phyloP scores from a whole-genome alignment of 2,329 filamentous ascomycete genomes.

The Sordariomycetes sp. region DNA sequence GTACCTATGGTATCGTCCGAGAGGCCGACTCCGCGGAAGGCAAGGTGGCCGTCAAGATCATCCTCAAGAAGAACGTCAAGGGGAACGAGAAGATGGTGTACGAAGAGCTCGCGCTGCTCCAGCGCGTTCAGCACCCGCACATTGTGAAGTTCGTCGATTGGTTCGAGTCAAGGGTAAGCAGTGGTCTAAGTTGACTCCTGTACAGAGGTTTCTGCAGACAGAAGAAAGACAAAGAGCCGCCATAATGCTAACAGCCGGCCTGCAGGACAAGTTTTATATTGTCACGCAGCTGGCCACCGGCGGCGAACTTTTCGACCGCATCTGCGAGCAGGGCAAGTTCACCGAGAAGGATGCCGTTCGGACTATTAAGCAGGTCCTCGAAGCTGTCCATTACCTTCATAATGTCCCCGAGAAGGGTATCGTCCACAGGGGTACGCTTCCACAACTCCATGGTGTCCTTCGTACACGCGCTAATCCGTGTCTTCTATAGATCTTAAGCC shows the following conservation, averaged over 20 bases:
- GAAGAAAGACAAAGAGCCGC: neutral
- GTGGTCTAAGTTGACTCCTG: neutral
- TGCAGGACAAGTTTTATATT: slow-evolving; percentile 97
- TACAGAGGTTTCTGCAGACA: neutral
- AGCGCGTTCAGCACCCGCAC: slow-evolving; percentile 82
- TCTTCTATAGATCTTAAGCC: slow-evolving; percentile 76
- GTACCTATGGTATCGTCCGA: slow-evolving; percentile 95
- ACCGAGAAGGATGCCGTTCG: slow-evolving; percentile 96
- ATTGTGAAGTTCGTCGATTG: slow-evolving; percentile 97
- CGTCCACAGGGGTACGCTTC: slow-evolving; percentile 71
- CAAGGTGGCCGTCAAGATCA: slow-evolving; percentile 95
- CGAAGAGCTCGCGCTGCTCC: slow-evolving; percentile 90
- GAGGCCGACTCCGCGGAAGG: slow-evolving; percentile 79
- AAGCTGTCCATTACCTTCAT: slow-evolving; percentile 88
- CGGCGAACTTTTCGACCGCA: slow-evolving; percentile 94
- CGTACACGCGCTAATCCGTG: neutral
- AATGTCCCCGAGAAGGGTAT: slow-evolving; percentile 90
- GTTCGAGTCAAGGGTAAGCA: slow-evolving; percentile 88
- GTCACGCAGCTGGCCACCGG: slow-evolving; percentile 93
- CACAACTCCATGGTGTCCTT: neutral
- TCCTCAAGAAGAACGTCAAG: slow-evolving; percentile 98
- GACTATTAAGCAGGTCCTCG: slow-evolving; percentile 88
- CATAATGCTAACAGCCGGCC: neutral
- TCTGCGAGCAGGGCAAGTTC: slow-evolving; percentile 96
- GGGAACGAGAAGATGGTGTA: slow-evolving; percentile 98